A percentile compares a stretch with the other conserved stretches of the same genome.
phyloP scores from a whole-genome alignment of 495 filamentous ascomycete species.

The Aspergillus cavernicola region DNA sequence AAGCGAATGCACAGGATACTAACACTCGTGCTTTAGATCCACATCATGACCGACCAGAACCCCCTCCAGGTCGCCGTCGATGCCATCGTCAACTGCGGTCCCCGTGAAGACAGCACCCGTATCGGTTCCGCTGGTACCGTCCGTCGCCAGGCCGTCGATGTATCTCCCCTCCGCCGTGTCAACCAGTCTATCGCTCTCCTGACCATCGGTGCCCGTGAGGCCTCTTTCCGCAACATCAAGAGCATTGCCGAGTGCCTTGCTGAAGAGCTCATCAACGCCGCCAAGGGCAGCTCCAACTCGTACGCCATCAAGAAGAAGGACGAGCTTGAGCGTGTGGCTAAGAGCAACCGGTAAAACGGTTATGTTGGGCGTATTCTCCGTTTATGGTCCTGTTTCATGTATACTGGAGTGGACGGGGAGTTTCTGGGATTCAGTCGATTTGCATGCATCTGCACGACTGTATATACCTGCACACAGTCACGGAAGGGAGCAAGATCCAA shows the following conservation, averaged over 20 bases:
- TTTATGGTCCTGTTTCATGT: constrained; percentile 42
- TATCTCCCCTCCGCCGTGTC: constrained; percentile 96
- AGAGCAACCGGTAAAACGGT: constrained; percentile 90
- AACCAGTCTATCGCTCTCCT: constrained; percentile 99
- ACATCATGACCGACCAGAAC: constrained; percentile 99
- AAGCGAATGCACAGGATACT: constrained; percentile 5
- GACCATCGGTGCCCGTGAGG: constrained; percentile 95
- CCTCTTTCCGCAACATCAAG: constrained; percentile 99
- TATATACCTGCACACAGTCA: constrained; percentile 43
- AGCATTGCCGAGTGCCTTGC: constrained; percentile 96
- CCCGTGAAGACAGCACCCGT: constrained; percentile 99
- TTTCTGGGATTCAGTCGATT: constrained; percentile 47
- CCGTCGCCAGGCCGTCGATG: constrained; percentile 99
- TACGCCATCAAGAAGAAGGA: constrained; percentile 99
- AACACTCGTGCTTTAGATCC: constrained; percentile 62
- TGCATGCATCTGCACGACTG: constrained; percentile 46
- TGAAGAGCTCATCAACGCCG: constrained; percentile 99
- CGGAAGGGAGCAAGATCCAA: constrained; percentile 37
- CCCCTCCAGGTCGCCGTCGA: constrained; percentile 99
- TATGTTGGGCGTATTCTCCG: constrained; percentile 44
- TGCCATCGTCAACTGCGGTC: constrained; percentile 99
- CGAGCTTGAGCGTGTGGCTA: constrained; percentile 99
- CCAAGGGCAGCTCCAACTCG: constrained; percentile 99
- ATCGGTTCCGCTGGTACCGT: constrained; percentile 99
- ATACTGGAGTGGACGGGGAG: constrained; percentile 48